phyloP scores from a whole-genome alignment of 1,139 yeast genomes.

The Lodderomyces parapsilosis region DNA sequence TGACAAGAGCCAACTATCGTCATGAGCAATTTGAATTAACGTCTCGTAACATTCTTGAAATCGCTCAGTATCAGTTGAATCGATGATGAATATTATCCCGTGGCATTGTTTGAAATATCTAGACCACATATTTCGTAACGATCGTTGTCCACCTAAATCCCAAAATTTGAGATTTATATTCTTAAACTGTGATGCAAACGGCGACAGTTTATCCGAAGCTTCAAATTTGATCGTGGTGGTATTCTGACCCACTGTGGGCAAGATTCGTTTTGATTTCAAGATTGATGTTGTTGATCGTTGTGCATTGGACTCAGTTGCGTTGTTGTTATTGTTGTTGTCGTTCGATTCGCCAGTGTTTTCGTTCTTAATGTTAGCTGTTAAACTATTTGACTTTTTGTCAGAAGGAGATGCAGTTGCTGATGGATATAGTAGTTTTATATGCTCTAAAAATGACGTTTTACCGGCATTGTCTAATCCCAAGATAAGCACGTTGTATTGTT shows the following conservation, averaged over 20 bases:
- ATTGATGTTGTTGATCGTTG: slow-evolving; percentile 23
- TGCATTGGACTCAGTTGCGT: neutral
- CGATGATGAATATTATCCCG: slow-evolving; percentile 89
- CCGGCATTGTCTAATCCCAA: slow-evolving; percentile 96
- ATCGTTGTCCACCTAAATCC: slow-evolving; percentile 95
- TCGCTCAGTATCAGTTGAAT: slow-evolving; percentile 81
- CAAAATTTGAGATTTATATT: slow-evolving; percentile 72
- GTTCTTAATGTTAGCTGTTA: neutral
- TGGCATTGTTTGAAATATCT: slow-evolving; percentile 84
- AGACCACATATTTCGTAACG: slow-evolving; percentile 81
- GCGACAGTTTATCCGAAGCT: slow-evolving; percentile 21
- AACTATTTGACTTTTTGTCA: neutral
- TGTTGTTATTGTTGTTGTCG: neutral
- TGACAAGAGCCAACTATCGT: slow-evolving; percentile 45
- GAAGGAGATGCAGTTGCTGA: slow-evolving; percentile 23
- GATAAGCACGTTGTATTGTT: slow-evolving; percentile 61
- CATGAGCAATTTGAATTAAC: slow-evolving; percentile 45
- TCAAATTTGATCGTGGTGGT: slow-evolving; percentile 47
- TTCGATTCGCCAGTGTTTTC: neutral
- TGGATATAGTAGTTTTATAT: slow-evolving; percentile 40
- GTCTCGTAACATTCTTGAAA: slow-evolving; percentile 80
- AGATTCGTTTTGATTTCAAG: slow-evolving; percentile 38
- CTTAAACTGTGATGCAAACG: slow-evolving; percentile 35
- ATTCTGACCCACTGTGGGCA: slow-evolving; percentile 64
- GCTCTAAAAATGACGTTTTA: slow-evolving; percentile 63